Evolutionary conservation across 2,329 filamentous ascomycete genomes (phyloP), one percentile per base, ranked within the genome.

Genomic region (Microdochium paspali): DNA sequence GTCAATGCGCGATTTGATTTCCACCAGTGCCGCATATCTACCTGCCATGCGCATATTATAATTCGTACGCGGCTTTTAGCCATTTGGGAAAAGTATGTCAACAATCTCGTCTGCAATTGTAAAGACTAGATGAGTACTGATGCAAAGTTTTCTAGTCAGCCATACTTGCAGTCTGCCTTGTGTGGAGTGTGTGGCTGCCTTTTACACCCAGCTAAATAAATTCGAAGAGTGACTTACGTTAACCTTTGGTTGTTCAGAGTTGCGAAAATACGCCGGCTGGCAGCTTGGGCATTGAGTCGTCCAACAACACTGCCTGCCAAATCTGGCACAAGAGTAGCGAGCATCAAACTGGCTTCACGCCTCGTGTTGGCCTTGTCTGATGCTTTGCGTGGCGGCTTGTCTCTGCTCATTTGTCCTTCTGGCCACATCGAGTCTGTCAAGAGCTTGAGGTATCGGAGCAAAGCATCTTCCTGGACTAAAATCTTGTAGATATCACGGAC

Each of bases 261-360:
- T 10, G 90, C 90, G 70, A 94, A 88, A 44, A 97, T 80, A 58
- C 90, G 85, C 56, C 91, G 79, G 53, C 90, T 90, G 21, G 93
- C 93, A 48, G 85, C 85, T 63, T 94, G 87, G 15, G 94, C 93
- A 69, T 98, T 98, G 40, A 84, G 79, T 58, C 90, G 79, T 4
- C 93, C 93, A 15, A 98, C 94, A 6, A 98, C 94, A 66, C 87
- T 95, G 7, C 85, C 90, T 9, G 88, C 91, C 48, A 98, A 63
- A 63, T 98, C 93, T 2, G 93, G 93, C 20, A 98, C 75, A 45
- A 98, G 76, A 10, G 90, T 95, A 10, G 86, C 88, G 44, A 98
- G 74, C 73, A 97, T 87, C 23, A 95, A 69, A 50, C 86, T 89
- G 6, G 94, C 93, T 65, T 97, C 93, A 9, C 84, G 87, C 50